These are phyloP conservation scores for Biscutella laevigata DNA, from an alignment of 441 rosid species.

Conservation along the genomic window DNA sequence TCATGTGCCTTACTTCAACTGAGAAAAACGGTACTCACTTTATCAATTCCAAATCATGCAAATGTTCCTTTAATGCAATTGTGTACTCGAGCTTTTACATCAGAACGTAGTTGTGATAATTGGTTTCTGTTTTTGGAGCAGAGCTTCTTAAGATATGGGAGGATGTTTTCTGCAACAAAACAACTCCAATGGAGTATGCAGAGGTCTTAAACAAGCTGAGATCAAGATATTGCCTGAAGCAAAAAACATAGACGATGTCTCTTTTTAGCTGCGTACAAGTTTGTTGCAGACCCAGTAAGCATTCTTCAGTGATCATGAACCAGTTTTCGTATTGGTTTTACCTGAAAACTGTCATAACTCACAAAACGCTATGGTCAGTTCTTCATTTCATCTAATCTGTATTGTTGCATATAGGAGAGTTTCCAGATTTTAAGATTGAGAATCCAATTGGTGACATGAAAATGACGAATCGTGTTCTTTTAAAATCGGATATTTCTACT, in stretches of 20 bases:
- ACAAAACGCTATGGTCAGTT: background rate
- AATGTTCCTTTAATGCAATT: too few relatives aligned
- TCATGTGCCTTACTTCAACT: conserved; percentile 64
- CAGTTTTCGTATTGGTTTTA: background rate
- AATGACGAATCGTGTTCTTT: conserved; percentile 1
- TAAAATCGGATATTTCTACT: conserved; percentile 6
- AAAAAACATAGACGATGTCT: conserved; percentile 14
- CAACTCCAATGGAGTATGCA: conserved; percentile 49
- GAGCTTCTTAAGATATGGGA: conserved; percentile 74
- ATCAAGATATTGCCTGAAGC: conserved; percentile 40
- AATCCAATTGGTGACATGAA: background rate
- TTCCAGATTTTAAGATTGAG: background rate
- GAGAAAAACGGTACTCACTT: conserved; percentile 56
- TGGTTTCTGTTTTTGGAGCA: conserved; percentile 32
- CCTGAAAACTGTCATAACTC: background rate
- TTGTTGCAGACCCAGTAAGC: conserved; percentile 5
- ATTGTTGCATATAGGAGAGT: background rate
- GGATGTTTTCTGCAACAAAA: conserved; percentile 49
- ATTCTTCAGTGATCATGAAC: background rate
- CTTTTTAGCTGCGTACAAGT: background rate
- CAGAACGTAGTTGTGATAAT: background rate
- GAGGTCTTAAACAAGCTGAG: conserved; percentile 53
- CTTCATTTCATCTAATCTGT: background rate
- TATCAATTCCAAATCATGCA: background rate
- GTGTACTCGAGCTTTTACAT: too few relatives aligned